Evolutionary conservation across 2,329 filamentous ascomycete species (phyloP).

Genomic region (Botrytis galanthina): DNA sequence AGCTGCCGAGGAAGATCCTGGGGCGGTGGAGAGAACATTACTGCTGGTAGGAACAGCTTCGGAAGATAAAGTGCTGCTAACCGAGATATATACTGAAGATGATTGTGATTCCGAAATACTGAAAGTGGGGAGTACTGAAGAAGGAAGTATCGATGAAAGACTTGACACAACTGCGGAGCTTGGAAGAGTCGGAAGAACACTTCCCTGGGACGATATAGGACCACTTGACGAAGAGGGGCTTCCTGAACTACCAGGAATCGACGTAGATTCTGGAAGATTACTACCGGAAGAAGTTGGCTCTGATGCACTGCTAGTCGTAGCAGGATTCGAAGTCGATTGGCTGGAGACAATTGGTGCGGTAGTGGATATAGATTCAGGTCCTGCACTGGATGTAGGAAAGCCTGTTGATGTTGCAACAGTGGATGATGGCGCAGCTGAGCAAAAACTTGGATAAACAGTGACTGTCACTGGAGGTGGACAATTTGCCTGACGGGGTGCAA

Average conservation of each 20-base stretch:
- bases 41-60: background rate
- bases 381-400: background rate
- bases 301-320: background rate
- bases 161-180: background rate
- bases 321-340: background rate
- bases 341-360: background rate
- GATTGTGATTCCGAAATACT: background rate
- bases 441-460: constrained; percentile 2
- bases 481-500: background rate
- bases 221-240: background rate
- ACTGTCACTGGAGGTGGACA: constrained; percentile 6
- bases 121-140: constrained; percentile 4
- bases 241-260: background rate
- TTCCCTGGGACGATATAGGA: background rate
- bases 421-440: background rate
- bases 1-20: background rate
- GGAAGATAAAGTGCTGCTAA: constrained; percentile 1
- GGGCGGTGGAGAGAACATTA: background rate
- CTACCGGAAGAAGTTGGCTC: background rate
- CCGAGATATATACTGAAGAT: constrained; percentile 2
- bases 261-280: background rate
- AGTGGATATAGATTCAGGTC: background rate
- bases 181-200: background rate
- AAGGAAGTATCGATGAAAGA: background rate
- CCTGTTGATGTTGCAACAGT: background rate